Conservation (phyloP, 2,329 filamentous ascomycete genomes). For the Laburnicola sp. region DNA sequence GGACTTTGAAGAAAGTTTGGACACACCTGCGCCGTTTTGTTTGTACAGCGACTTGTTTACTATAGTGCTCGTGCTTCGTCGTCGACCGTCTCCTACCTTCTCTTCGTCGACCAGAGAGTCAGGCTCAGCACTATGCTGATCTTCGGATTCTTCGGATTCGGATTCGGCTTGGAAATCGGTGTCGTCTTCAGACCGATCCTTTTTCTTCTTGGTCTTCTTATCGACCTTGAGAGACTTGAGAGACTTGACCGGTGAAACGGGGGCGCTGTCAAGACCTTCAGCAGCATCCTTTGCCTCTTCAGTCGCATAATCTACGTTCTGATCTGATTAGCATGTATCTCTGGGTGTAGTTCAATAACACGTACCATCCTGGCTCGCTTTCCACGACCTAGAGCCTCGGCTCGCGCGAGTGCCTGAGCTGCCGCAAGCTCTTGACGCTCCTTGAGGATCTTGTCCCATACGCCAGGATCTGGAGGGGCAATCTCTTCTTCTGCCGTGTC, state of each 20-base stretch:
- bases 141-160: slow-evolving; percentile 43
- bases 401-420: slow-evolving; percentile 67
- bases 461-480: slow-evolving; percentile 63
- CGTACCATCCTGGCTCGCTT: slow-evolving; percentile 69
- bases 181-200: slow-evolving; percentile 48
- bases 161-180: slow-evolving; percentile 58
- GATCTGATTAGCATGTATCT: slow-evolving; percentile 5
- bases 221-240: slow-evolving; percentile 21
- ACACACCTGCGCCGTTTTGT: slow-evolving; percentile 29
- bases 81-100: slow-evolving; percentile 14
- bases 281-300: slow-evolving; percentile 26
- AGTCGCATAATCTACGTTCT: slow-evolving; percentile 54
- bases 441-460: slow-evolving; percentile 89
- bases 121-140: slow-evolving; percentile 22
- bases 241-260: slow-evolving; percentile 37
- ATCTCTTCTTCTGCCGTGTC: slow-evolving; percentile 59
- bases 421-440: slow-evolving; percentile 78
- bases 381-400: slow-evolving; percentile 81
- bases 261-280: slow-evolving; percentile 21
- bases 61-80: slow-evolving; percentile 10
- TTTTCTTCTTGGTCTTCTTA: slow-evolving; percentile 31
- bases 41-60: slow-evolving; percentile 20
- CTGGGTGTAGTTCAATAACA: neutral
- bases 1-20: slow-evolving; percentile 12
- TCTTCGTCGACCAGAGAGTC: slow-evolving; percentile 13